These are phyloP conservation scores for Begonia masoniana DNA, from an alignment of 306 rosid genomes.

Conservation along the genomic window DNA sequence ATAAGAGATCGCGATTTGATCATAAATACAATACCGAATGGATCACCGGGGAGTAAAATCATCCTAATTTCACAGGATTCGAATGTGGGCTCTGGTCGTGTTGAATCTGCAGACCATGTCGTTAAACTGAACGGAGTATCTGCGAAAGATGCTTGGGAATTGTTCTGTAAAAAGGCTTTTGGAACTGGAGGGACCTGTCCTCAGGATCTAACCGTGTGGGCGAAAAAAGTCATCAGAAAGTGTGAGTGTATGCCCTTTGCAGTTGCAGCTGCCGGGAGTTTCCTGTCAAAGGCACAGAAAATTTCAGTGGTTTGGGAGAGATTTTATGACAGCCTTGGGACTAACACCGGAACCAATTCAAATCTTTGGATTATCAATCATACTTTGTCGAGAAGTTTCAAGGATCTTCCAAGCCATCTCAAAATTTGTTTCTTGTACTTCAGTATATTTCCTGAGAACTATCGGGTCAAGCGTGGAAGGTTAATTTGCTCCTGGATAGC, in stretches of 20 bases:
- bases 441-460: neutral
- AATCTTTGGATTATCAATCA: neutral
- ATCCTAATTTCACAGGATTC: neutral
- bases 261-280: neutral
- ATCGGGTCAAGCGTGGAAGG: conserved; percentile 1
- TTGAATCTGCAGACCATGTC: neutral
- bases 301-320: neutral
- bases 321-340: neutral
- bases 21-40: neutral
- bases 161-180: conserved; percentile 7
- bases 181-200: neutral
- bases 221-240: neutral
- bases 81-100: neutral
- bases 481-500: conserved; percentile 4
- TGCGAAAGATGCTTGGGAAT: neutral
- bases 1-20: neutral
- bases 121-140: conserved; percentile 4
- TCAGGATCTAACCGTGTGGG: neutral
- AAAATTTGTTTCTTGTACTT: neutral
- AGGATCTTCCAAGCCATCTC: neutral
- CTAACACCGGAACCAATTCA: neutral
- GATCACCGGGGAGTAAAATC: conserved; percentile 6
- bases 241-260: neutral
- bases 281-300: neutral
- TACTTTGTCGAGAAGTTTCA: neutral